Base-by-base conservation (phyloP, 2,329 filamentous ascomycete genomes). In the Pestalotiopsis sp. region DNA sequence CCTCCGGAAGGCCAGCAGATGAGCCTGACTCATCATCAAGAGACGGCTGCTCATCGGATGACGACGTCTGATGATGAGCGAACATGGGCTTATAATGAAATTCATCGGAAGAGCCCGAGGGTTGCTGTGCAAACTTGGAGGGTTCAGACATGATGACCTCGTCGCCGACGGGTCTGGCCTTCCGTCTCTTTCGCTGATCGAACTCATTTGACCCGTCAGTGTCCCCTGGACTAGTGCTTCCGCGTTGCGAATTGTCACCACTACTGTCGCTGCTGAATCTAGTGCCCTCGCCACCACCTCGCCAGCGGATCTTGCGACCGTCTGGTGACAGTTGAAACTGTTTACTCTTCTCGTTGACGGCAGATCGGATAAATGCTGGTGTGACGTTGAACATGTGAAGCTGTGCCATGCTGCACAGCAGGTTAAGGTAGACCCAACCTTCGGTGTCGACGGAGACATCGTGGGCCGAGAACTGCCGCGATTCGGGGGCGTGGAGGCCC, bases 381-480 rank as follows among this genome's bases (percentile, higher is more conserved):
- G 93, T 94, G 1, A 97, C 93, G 69, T 94, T 95, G 72, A 96
- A 86, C 0, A 94, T 95, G 74, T 97, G 93, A 20, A 97, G 82
- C 79, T 97, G 93, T 0, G 94, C 93, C 83, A 97, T 87, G 75
- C 92, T 94, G 76, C 91, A 90, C 1, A 97, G 84, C 1, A 97
- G 81, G 73, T 96, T 96, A 6, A 96, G 81, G 73, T 95, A 95
- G 0, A 95, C 89, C 93, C 93, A 96, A 4, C 92, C 92, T 31
- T 94, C 90, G 0, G 85, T 84, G 67, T 91, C 90, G 0, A 90
- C 85, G 14, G 86, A 84, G 12, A 89, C 87, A 65, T 89, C 85
- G 2, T 79, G 76, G 1, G 81, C 74, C 20, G 80, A 82, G 17
- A 82, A 81, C 2, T 82, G 80, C 11, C 81, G 81, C 2, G 88